phyloP scores from a whole-genome alignment of 192 early-diverging fungal genomes.

The Umbelopsis sp. region DNA sequence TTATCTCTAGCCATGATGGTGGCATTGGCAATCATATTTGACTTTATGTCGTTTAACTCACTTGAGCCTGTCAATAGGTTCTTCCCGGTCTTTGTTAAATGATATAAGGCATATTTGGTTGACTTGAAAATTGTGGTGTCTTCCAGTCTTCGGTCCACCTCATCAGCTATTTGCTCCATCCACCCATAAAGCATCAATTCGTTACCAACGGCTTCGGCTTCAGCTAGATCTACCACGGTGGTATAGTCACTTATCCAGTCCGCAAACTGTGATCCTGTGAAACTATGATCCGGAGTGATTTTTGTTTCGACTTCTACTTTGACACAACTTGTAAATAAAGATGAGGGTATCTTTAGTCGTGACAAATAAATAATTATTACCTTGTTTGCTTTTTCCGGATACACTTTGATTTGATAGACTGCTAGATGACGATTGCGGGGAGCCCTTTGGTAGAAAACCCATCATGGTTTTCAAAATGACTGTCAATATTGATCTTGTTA shows the following conservation, averaged over 20 bases:
- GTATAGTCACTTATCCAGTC: slow-evolving; percentile 59
- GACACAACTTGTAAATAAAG: too few species aligned
- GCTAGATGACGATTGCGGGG: neutral
- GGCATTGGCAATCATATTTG: neutral
- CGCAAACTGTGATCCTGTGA: slow-evolving; percentile 47
- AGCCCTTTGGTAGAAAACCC: slow-evolving; percentile 40
- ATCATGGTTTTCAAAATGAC: slow-evolving; percentile 50
- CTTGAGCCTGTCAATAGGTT: slow-evolving; percentile 38
- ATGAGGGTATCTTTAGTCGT: too few species aligned
- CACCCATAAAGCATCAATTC: slow-evolving; percentile 53
- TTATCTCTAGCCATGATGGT: neutral
- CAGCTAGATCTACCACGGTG: slow-evolving; percentile 51
- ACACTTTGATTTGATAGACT: neutral
- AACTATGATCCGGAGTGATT: slow-evolving; percentile 41
- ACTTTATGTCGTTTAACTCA: neutral
- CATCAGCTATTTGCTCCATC: slow-evolving; percentile 43
- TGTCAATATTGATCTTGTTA: slow-evolving; percentile 41
- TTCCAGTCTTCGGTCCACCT: slow-evolving; percentile 23
- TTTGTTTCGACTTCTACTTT: slow-evolving; percentile 26
- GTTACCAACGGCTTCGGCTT: slow-evolving; percentile 47
- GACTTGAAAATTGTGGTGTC: slow-evolving; percentile 32
- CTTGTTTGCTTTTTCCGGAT: slow-evolving; percentile 1
- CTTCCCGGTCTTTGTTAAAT: slow-evolving; percentile 39
- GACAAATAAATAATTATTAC: neutral
- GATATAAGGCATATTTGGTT: slow-evolving; percentile 40